Evolutionary conservation across 495 filamentous ascomycete genomes (phyloP).

Genomic region (Delitschia confertaspora): DNA sequence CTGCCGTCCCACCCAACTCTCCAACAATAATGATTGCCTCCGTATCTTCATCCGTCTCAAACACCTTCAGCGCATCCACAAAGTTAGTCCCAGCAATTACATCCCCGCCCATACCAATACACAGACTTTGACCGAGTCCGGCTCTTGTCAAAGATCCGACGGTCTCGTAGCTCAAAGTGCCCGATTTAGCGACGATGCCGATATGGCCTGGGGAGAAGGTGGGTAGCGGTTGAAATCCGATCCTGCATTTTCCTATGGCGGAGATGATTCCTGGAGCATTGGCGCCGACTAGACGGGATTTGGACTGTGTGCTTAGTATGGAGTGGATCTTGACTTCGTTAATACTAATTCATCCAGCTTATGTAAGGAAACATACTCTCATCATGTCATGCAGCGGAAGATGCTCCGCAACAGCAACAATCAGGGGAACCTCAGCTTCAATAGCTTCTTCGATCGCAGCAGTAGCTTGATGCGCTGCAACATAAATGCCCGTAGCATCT

Average conservation of each 20-base stretch:
- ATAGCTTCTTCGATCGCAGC: conserved; percentile 82
- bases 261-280: conserved; percentile 89
- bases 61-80: conserved; percentile 63
- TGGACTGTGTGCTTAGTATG: conserved; percentile 71
- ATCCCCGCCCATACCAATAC: conserved; percentile 84
- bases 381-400: conserved; percentile 82
- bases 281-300: conserved; percentile 70
- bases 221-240: conserved; percentile 77
- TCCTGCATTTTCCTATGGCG: conserved; percentile 67
- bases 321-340: conserved; percentile 51
- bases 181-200: conserved; percentile 80
- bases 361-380: conserved; percentile 46
- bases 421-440: conserved; percentile 75
- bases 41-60: conserved; percentile 67
- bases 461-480: conserved; percentile 68
- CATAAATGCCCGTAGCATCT: conserved; percentile 79
- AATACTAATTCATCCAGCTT: background rate
- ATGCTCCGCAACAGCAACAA: conserved; percentile 87
- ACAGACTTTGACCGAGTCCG: conserved; percentile 76
- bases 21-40: conserved; percentile 77
- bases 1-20: conserved; percentile 75
- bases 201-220: conserved; percentile 67
- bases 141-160: conserved; percentile 74
- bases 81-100: conserved; percentile 74
- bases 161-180: conserved; percentile 81